Evolutionary conservation across 73 alveolate species (phyloP).

Genomic region (Tetrahymena elliotti): DNA sequence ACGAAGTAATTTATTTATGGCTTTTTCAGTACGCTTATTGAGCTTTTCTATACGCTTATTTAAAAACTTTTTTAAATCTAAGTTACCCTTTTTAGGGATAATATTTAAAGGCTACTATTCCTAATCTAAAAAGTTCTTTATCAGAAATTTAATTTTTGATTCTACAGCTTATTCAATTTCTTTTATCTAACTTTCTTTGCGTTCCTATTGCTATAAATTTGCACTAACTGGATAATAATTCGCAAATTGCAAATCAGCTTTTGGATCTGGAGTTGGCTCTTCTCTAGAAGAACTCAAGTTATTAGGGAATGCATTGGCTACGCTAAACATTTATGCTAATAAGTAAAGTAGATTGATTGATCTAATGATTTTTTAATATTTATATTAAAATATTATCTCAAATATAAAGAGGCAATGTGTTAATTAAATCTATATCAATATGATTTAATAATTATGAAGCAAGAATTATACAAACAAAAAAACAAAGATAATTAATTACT

Average conservation of each 20-base stretch:
- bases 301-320: background rate
- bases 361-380: background rate
- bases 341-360: background rate
- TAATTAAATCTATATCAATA: background rate
- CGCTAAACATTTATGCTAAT: background rate
- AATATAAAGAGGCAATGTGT: background rate
- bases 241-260: background rate
- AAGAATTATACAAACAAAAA: too few relatives aligned
- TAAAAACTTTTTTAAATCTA: background rate
- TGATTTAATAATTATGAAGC: background rate
- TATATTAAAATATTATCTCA: background rate
- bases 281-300: background rate
- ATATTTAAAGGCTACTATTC: background rate
- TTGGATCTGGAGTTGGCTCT: background rate
- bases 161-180: background rate
- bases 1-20: background rate
- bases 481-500: too few relatives aligned
- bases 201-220: background rate
- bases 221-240: background rate
- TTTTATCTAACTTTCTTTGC: background rate
- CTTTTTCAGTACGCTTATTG: background rate
- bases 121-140: background rate
- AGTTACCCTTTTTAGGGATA: background rate
- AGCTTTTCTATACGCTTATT: background rate
- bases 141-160: background rate